These are phyloP conservation scores for Pseudotsuga menziesii DNA, from an alignment of 75 land plant genomes.

Conservation along the genomic window DNA sequence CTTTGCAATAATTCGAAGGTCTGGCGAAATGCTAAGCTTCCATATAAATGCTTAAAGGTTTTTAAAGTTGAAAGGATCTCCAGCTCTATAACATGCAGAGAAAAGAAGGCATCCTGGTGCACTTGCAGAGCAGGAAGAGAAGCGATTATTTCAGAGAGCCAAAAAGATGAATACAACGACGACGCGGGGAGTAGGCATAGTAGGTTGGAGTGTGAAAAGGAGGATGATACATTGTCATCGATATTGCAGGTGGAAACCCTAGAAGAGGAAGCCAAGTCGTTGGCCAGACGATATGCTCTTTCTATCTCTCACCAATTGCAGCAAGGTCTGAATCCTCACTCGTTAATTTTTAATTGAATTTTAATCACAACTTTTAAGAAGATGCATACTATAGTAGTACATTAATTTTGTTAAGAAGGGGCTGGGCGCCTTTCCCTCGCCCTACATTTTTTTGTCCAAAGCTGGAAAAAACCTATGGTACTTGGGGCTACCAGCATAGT, in stretches of 20 bases:
- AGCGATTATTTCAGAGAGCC: neutral
- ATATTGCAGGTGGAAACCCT: constrained; percentile 18
- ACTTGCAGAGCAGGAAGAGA: neutral
- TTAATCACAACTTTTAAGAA: neutral
- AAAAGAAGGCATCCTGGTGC: neutral
- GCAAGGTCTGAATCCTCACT: constrained; percentile 14
- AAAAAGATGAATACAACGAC: neutral
- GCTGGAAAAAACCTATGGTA: too few relatives aligned
- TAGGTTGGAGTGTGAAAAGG: constrained; percentile 1
- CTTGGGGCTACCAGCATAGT: too few relatives aligned
- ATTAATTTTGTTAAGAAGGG: too few relatives aligned
- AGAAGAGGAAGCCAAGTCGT: constrained; percentile 41
- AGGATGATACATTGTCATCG: constrained; percentile 12
- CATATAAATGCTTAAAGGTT: too few relatives aligned
- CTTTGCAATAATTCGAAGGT: too few relatives aligned
- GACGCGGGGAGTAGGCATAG: neutral
- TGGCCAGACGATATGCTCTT: constrained; percentile 25
- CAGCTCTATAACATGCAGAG: neutral
- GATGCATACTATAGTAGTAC: too few relatives aligned
- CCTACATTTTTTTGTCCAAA: too few relatives aligned
- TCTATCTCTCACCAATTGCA: constrained; percentile 33
- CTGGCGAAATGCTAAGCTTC: too few relatives aligned
- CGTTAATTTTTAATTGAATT: neutral
- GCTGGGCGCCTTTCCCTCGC: too few relatives aligned
- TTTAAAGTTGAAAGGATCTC: too few relatives aligned